Conservation (phyloP, 2,329 filamentous ascomycete genomes). For the Aureobasidium sp. region DNA sequence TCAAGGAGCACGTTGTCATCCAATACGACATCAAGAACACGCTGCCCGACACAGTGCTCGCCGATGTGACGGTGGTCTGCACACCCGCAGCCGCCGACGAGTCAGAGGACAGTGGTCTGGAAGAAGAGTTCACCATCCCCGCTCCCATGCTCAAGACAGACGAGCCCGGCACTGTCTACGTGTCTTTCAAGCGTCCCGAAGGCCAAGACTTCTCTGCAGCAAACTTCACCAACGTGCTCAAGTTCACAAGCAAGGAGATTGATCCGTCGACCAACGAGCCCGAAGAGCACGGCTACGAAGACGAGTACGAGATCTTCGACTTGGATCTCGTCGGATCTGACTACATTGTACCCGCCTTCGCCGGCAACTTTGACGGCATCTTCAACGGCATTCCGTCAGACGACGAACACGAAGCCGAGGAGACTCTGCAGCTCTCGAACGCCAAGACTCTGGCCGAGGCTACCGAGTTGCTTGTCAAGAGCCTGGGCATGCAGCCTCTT, state of each 20-base stretch:
- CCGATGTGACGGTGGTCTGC: constrained; percentile 77
- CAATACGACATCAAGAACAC: constrained; percentile 99
- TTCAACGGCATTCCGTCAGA: constrained; percentile 75
- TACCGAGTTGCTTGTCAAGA: constrained; percentile 78
- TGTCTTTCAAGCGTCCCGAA: constrained; percentile 82
- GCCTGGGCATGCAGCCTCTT: constrained; percentile 82
- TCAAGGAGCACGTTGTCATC: constrained; percentile 91
- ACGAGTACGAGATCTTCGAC: constrained; percentile 95
- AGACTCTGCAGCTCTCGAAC: constrained; percentile 79
- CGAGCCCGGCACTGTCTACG: constrained; percentile 87
- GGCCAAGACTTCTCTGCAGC: constrained; percentile 68
- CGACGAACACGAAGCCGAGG: constrained; percentile 79
- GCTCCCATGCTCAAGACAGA: constrained; percentile 73
- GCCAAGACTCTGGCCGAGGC: constrained; percentile 95
- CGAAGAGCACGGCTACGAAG: constrained; percentile 86
- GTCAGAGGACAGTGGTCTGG: constrained; percentile 59
- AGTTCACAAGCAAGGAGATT: constrained; percentile 97
- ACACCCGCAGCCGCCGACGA: constrained; percentile 77
- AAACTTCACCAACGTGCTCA: constrained; percentile 84
- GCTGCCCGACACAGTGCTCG: constrained; percentile 77
- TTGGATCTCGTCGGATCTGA: constrained; percentile 85
- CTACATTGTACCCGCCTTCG: constrained; percentile 88
- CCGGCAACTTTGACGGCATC: constrained; percentile 87
- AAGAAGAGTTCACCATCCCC: constrained; percentile 89
- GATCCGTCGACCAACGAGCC: constrained; percentile 89